Conservation (phyloP, 106 monocot species). For the Phalaenopsis equestris region DNA sequence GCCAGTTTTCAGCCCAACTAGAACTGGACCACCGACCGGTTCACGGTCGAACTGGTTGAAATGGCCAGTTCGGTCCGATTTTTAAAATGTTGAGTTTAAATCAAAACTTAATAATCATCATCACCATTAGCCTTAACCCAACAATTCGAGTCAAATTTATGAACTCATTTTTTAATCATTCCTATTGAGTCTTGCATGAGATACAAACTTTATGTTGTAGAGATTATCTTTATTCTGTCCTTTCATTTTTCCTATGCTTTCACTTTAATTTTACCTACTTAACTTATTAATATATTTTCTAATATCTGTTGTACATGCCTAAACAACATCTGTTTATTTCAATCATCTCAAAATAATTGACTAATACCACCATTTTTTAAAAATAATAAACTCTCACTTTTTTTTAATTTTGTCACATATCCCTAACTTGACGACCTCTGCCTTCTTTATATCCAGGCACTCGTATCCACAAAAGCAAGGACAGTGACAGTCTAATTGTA, state of each 20-base stretch:
- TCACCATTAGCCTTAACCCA: neutral
- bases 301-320: neutral
- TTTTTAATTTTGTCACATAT: neutral
- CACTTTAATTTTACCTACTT: neutral
- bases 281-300: neutral
- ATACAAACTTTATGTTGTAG: neutral
- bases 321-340: neutral
- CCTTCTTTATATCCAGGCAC: neutral
- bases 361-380: neutral
- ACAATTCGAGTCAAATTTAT: neutral
- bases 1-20: too few relatives aligned
- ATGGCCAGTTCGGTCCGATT: too few relatives aligned
- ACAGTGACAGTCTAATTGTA: neutral
- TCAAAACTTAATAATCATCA: neutral
- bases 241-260: neutral
- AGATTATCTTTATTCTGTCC: neutral
- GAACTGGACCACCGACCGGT: too few relatives aligned
- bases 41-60: too few relatives aligned
- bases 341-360: neutral
- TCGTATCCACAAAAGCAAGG: neutral
- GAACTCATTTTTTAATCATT: constrained; percentile 1
- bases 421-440: neutral
- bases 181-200: neutral
- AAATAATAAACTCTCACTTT: neutral
- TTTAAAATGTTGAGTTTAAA: neutral